Evolutionary conservation across 345 rosid genomes (phyloP).

Genomic region (Rhodamnia rubescens): DNA sequence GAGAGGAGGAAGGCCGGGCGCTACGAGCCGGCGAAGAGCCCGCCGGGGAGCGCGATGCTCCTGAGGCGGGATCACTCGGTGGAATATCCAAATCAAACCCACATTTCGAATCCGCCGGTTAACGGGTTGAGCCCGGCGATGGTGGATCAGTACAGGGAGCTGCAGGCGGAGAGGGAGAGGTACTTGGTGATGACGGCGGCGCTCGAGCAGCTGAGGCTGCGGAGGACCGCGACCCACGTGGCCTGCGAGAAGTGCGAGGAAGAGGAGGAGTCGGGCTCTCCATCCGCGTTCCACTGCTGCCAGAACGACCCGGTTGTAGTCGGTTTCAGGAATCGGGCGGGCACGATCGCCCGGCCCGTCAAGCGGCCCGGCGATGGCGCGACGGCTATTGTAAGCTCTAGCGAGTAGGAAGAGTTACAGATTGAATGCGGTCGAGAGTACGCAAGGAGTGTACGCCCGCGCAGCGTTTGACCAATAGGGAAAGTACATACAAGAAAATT

Average conservation of each 20-base stretch:
- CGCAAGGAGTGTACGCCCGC: not conserved
- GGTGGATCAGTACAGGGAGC: constrained; percentile 7
- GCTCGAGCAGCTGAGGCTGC: not conserved
- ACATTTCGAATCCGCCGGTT: not conserved
- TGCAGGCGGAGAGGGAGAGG: constrained; percentile 19
- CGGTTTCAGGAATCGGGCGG: constrained; percentile 33
- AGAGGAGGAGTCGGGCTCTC: constrained; percentile 5
- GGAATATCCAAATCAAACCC: not conserved
- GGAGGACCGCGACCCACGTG: not conserved
- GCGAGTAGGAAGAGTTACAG: not conserved
- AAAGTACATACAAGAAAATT: not conserved
- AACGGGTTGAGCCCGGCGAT: not conserved
- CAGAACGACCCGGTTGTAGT: constrained; percentile 25
- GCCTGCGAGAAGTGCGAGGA: constrained; percentile 29
- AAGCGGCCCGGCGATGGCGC: not conserved
- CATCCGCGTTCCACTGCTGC: constrained; percentile 32
- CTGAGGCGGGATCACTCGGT: constrained; percentile 13
- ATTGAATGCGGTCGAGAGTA: not conserved
- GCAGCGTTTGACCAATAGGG: not conserved
- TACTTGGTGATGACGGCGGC: constrained; percentile 6
- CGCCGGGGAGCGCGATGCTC: constrained; percentile 16
- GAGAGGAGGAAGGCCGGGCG: constrained; percentile 5
- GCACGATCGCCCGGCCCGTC: constrained; percentile 46
- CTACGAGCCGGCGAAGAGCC: not conserved
- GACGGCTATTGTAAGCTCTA: not conserved